phyloP scores from a whole-genome alignment of 2,329 filamentous ascomycete species.

The Pyricularia sp. region DNA sequence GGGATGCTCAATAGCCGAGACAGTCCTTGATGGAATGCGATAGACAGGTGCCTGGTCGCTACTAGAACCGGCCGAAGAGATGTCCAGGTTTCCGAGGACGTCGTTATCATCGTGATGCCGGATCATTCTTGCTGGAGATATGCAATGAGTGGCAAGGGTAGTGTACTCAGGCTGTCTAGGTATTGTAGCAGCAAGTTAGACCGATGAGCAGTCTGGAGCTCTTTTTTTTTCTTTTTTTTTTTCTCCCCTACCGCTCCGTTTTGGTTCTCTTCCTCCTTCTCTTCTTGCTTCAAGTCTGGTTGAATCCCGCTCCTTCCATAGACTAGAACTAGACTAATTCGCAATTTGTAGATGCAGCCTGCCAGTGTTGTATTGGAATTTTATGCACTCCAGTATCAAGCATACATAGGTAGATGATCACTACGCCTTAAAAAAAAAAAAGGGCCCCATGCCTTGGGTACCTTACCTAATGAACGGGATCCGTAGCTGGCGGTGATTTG shows the following conservation, averaged over 20 bases:
- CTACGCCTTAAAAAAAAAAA: neutral
- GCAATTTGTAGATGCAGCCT: neutral
- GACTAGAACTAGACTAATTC: neutral
- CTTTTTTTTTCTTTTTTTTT: no score
- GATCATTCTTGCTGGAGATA: neutral
- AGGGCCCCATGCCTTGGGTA: neutral
- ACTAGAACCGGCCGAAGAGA: neutral
- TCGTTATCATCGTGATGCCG: neutral
- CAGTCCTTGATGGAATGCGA: conserved; percentile 25
- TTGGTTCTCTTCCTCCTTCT: neutral
- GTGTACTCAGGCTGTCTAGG: no score
- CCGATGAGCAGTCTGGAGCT: no score
- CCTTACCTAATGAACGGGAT: neutral
- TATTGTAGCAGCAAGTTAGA: no score
- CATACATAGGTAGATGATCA: neutral
- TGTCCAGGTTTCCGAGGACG: neutral
- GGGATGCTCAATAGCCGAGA: conserved; percentile 34
- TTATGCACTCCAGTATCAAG: neutral
- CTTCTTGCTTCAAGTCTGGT: neutral
- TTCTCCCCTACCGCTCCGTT: no score
- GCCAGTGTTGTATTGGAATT: neutral
- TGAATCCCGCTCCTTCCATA: neutral
- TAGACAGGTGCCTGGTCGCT: conserved; percentile 23
- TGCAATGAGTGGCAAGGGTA: neutral
- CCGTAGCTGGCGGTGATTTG: neutral